Percentiles rank a stretch among this genome's conserved stretches.
These are phyloP conservation scores for Tulasnella sp. DNA, from an alignment of 768 basidiomycete genomes.

Conservation along the genomic window DNA sequence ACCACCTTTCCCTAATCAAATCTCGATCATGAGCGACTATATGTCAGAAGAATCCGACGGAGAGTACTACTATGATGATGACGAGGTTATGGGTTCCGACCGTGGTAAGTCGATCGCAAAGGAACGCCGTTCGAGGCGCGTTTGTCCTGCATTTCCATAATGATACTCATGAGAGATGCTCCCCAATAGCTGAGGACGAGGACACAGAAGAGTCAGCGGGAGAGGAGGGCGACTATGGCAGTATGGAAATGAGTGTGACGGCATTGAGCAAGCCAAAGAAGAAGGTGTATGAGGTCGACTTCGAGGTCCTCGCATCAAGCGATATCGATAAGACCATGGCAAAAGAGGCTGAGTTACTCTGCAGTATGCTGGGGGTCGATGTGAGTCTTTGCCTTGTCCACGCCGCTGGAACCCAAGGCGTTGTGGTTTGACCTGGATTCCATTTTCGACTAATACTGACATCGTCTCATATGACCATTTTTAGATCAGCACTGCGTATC, in stretches of 20 bases:
- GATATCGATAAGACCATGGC: conserved; percentile 77
- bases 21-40: conserved; percentile 25
- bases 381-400: conserved; percentile 51
- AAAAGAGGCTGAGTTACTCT: conserved; percentile 78
- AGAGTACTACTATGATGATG: conserved; percentile 25
- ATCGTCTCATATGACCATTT: not conserved
- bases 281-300: conserved; percentile 84
- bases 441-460: conserved; percentile 17
- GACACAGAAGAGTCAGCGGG: conserved; percentile 41
- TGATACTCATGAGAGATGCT: conserved; percentile 35
- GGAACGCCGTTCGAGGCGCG: conserved; percentile 27
- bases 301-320: conserved; percentile 64
- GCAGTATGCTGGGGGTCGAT: conserved; percentile 82
- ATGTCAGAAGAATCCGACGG: conserved; percentile 24
- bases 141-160: not conserved
- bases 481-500: conserved; percentile 63
- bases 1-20: not conserved
- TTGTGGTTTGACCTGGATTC: not conserved
- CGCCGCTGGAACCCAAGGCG: not conserved
- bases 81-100: conserved; percentile 29
- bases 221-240: conserved; percentile 26
- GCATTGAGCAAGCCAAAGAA: conserved; percentile 59
- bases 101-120: conserved; percentile 16
- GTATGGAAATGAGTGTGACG: conserved; percentile 36
- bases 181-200: conserved; percentile 49